Conservation (phyloP, 2,329 filamentous ascomycete genomes). For the Westerdykella ornata region DNA sequence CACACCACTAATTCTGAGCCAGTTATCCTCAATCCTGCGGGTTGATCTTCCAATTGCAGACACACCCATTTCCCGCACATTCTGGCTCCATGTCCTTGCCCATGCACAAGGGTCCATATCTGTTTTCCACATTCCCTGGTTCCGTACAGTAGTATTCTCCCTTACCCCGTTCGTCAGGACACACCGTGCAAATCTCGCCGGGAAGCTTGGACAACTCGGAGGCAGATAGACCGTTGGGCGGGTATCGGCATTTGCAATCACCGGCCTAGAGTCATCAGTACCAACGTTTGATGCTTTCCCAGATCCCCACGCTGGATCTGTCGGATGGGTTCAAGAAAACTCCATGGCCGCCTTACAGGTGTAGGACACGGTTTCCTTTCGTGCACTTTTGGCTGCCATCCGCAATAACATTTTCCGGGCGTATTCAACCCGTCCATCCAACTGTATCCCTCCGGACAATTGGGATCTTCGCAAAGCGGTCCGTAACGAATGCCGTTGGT, state of each 20-base stretch:
- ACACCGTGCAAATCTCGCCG: constrained; percentile 6
- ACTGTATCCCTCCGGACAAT: background rate
- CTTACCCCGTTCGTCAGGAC: background rate
- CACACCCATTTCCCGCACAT: constrained; percentile 6
- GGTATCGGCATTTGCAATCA: constrained; percentile 7
- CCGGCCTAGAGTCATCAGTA: constrained; percentile 1
- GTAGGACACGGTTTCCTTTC: constrained; percentile 5
- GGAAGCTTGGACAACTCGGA: constrained; percentile 1
- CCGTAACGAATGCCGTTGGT: constrained; percentile 5
- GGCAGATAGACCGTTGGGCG: background rate
- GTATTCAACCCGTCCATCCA: background rate
- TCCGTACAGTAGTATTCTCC: constrained; percentile 5
- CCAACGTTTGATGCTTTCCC: background rate
- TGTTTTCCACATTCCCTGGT: constrained; percentile 6
- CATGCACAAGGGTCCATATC: constrained; percentile 7
- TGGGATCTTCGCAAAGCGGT: constrained; percentile 5
- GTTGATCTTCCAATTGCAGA: constrained; percentile 5
- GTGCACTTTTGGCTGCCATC: constrained; percentile 3
- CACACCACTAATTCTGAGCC: too few species aligned
- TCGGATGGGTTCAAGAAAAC: background rate
- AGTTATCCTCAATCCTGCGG: too few species aligned
- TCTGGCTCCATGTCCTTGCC: constrained; percentile 1
- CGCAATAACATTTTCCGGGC: constrained; percentile 1
- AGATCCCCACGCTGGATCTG: too few species aligned
- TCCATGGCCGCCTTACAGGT: constrained; percentile 1